Evolutionary conservation across 2,329 filamentous ascomycete species (phyloP), one percentile per base, ranked within the genome.

Genomic region (Claviceps sp.): DNA sequence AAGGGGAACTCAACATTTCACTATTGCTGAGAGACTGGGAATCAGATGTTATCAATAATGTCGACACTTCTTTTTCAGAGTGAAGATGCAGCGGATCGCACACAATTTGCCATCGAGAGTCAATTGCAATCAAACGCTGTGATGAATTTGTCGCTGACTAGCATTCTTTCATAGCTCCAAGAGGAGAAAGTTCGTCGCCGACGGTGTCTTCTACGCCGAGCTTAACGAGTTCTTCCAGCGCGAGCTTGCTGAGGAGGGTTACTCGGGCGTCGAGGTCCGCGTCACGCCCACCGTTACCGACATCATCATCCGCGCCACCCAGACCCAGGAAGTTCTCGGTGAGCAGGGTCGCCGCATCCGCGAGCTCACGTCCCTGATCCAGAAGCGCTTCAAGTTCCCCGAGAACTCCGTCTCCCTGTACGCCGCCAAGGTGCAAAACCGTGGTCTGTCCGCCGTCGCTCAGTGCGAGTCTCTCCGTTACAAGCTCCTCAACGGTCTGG

Each of bases 191-290:
- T 91, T 90, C 80, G 85, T 91, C 72, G 87, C 86, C 65, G 93
- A 98, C 77, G 93, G 93, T 85, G 93, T 98, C 70, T 98, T 98
- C 88, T 98, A 96, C 78, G 93, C 93, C 81, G 93, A 98, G 80
- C 81, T 98, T 76, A 98, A 98, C 86, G 93, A 98, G 81, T 98
- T 98, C 87, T 98, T 98, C 89, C 93, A 97, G 84, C 91, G 93
- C 76, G 93, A 98, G 80, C 82, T 98, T 73, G 93, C 93, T 72
- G 93, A 98, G 85, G 94, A 98, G 81, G 93, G 93, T 68, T 98
- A 98, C 85, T 98, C 93, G 54, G 93, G 93, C 73, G 93, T 98
- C 74, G 94, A 98, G 81, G 93, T 98, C 79, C 89, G 94, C 81
- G 93, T 98, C 67, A 98, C 93, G 66, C 93, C 93, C 65, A 98